A percentile compares a stretch with the other conserved stretches of the same genome.
These are phyloP conservation scores for Trichophyton rubrum DNA, from an alignment of 2,329 filamentous ascomycete species.

Conservation along the genomic window DNA sequence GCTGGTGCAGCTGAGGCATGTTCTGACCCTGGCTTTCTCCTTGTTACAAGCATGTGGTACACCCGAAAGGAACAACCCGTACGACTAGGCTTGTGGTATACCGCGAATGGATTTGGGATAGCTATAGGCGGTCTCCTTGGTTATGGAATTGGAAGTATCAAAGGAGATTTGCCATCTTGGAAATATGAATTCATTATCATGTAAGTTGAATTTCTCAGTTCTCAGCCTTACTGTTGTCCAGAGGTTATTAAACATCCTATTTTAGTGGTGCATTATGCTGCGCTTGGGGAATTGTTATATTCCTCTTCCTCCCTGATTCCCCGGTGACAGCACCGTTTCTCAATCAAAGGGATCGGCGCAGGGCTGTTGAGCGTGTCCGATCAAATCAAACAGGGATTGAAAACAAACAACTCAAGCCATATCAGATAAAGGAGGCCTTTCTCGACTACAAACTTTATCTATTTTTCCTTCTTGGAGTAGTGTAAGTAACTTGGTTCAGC, in stretches of 20 bases:
- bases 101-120: conserved; percentile 47
- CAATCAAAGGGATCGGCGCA: conserved; percentile 38
- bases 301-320: conserved; percentile 45
- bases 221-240: too few species aligned
- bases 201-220: conserved; percentile 15
- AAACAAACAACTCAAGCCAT: conserved; percentile 43
- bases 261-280: conserved; percentile 41
- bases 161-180: conserved; percentile 47
- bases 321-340: conserved; percentile 44
- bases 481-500: conserved; percentile 17
- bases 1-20: conserved; percentile 47
- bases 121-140: conserved; percentile 46
- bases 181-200: conserved; percentile 59
- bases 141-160: conserved; percentile 50
- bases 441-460: conserved; percentile 48
- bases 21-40: conserved; percentile 49
- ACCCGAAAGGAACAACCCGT: conserved; percentile 50
- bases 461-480: conserved; percentile 41
- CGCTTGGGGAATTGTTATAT: conserved; percentile 47
- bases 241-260: neutral
- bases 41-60: conserved; percentile 56
- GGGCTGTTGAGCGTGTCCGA: conserved; percentile 44
- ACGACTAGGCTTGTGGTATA: conserved; percentile 48
- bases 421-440: conserved; percentile 45
- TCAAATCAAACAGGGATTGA: conserved; percentile 49